Base-by-base conservation (phyloP, 23 red algal species). In the Gracilaria gracilis region DNA sequence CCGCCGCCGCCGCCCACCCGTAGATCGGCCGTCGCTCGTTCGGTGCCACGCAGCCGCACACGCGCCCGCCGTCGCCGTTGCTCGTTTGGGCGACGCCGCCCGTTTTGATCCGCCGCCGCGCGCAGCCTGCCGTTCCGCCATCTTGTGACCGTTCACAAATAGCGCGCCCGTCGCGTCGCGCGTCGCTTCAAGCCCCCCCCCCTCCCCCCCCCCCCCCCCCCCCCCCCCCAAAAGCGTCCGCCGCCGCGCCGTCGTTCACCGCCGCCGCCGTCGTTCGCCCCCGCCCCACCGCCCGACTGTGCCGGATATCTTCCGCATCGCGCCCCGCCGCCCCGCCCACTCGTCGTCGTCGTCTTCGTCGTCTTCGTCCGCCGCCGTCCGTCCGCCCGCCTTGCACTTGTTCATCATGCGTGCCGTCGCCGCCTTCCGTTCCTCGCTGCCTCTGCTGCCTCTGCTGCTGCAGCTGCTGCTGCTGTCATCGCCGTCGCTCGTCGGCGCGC, bases 241-340 rank as follows among this genome's bases (percentile, higher is more conserved):
- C n/a, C n/a, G n/a, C 14, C 31, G 36, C 31, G 15, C 53, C 35
- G 80, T 64, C 55, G 38, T n/a, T 57, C 49, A 50, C 77, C 49
- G 77, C 49, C 29, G 49, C 44, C 12, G n/a, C n/a, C n/a, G n/a
- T n/a, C 62, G 33, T 67, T 24, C 14, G 1, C 62, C n/a, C 62
- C 16, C 24, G 0, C 16, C n/a, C 77, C 29, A 19, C 77, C 32
- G 21, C 42, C 42, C 42, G 11, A 46, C 5, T 47, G 80, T 69
- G 59, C 81, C 65, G 40, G 65, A 65, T 17, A 65, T 85, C 81
- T 51, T 85, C 81, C 65, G 59, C 81, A 85, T 69, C 58, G n/a
- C 40, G 9, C 29, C 80, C 25, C 17, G 15, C 34, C 39, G 32
- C 61, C 55, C 61, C 65, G 12, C 35, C 21, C 24, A 6, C 27